A percentile compares a stretch with the other conserved stretches of the same genome.
Conservation (phyloP, 306 rosid species). For the Prunus mume region DNA sequence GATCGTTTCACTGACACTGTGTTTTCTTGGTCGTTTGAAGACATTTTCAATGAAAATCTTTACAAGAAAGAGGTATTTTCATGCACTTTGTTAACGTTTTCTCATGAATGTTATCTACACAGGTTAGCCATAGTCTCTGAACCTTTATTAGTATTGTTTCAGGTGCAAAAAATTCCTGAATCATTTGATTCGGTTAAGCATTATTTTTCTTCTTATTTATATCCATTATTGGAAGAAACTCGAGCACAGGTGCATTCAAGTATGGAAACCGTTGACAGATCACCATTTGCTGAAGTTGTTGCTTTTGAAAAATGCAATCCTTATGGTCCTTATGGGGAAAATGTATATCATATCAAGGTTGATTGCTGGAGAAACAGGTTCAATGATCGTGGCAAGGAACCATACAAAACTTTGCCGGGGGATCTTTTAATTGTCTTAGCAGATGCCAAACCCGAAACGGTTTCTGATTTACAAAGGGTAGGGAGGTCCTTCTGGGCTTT, state of each 20-base stretch:
- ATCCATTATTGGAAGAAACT: slow-evolving; percentile 71
- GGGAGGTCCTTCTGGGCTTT: slow-evolving; percentile 44
- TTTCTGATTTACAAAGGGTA: slow-evolving; percentile 41
- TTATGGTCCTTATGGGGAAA: background rate
- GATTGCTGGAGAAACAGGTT: background rate
- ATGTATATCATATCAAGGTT: background rate
- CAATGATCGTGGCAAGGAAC: background rate
- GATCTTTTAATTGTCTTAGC: slow-evolving; percentile 51
- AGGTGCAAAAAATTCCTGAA: slow-evolving; percentile 51
- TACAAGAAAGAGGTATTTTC: slow-evolving; percentile 38
- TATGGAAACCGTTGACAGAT: background rate
- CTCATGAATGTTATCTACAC: background rate
- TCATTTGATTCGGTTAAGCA: slow-evolving; percentile 40
- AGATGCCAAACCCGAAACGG: slow-evolving; percentile 48
- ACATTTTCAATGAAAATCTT: slow-evolving; percentile 43
- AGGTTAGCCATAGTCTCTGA: background rate
- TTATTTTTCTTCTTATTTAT: slow-evolving; percentile 41
- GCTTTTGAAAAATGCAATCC: background rate
- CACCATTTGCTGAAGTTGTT: background rate
- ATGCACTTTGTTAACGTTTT: background rate
- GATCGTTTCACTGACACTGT: slow-evolving; percentile 29
- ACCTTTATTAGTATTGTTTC: background rate
- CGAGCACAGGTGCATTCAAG: slow-evolving; percentile 45
- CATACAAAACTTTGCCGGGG: slow-evolving; percentile 45
- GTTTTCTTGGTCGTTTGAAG: slow-evolving; percentile 60